Evolutionary conservation across 495 filamentous ascomycete species (phyloP), one percentile per base, ranked within the genome.

Genomic region (Copromyces sp.): DNA sequence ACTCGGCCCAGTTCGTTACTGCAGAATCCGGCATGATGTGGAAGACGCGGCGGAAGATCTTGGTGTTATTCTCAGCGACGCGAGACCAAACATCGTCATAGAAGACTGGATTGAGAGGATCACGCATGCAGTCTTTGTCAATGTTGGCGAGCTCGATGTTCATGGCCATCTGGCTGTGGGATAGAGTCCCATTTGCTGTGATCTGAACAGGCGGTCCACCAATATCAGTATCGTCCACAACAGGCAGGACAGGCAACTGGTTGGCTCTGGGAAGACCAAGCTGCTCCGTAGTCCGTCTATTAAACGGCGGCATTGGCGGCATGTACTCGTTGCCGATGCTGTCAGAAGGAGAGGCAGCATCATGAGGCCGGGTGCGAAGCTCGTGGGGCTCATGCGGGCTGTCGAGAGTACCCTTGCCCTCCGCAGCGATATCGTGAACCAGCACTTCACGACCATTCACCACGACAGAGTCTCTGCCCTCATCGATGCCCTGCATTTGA

Each of bases 1-100:
- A 99, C 74, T 96, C 93, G 75, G 92, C 91, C 96, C 96, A 99
- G 69, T 89, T 93, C 74, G 90, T 92, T 74, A 96, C 96, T 76
- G 98, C 93, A 71, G 88, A 97, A 78, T 99, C 95, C 2, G 95
- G 95, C 92, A 95, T 95, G 81, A 94, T 97, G 68, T 96, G 90
- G 84, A 99, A 99, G 14, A 99, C 96, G 71, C 91, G 89, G 35
- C 96, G 90, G 83, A 90, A 99, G 40, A 99, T 87, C 73, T 93
- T 92, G 6, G 95, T 98, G 79, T 99, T 99, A 81, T 98, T 98
- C 69, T 92, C 90, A 8, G 95, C 95, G 59, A 94, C 89, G n/a
- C 88, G 83, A 74, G 90, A 89, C 95, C 95, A 99, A 2, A 91
- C 90, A 74, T 97, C 93, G 61, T 94, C 87, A 77, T 91, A 95